Evolutionary conservation across 2,329 filamentous ascomycete species (phyloP).

Genomic region (Aspergillus sp.): DNA sequence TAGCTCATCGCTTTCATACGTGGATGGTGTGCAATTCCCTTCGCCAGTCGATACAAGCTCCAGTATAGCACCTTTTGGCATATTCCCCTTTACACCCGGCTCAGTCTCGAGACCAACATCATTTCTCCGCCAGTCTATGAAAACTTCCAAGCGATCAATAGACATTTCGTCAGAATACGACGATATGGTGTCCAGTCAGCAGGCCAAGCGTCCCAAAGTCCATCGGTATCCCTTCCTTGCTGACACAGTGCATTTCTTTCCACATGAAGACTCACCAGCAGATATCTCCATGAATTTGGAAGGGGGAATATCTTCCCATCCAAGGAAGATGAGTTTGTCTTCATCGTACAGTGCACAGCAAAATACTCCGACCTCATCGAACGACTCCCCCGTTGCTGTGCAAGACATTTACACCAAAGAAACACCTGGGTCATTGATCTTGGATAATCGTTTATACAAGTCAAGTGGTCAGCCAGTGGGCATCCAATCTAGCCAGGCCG

Average conservation of each 20-base stretch:
- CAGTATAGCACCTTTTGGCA: conserved; percentile 18
- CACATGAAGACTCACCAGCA: too few relatives aligned
- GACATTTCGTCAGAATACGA: too few relatives aligned
- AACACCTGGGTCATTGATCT: too few relatives aligned
- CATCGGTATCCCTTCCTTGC: background rate
- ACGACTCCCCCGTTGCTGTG: too few relatives aligned
- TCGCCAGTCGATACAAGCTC: conserved; percentile 19
- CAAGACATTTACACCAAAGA: too few relatives aligned
- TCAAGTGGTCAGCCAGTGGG: background rate
- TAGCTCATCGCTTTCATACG: conserved; percentile 11
- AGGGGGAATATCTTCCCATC: too few relatives aligned
- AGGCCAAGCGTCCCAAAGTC: background rate
- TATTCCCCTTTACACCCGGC: conserved; percentile 26
- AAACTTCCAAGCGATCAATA: conserved; percentile 23
- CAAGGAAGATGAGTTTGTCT: too few relatives aligned
- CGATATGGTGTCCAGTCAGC: background rate
- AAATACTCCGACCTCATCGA: too few relatives aligned
- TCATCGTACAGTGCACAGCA: too few relatives aligned
- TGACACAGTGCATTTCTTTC: too few relatives aligned
- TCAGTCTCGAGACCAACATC: conserved; percentile 31
- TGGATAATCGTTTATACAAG: background rate
- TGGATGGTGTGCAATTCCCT: conserved; percentile 15
- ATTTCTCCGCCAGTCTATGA: conserved; percentile 25
- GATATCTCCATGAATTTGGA: too few relatives aligned
- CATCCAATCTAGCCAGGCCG: conserved; percentile 1